Percentiles rank a stretch among this genome's conserved stretches.
phyloP scores from a whole-genome alignment of 169 alveolate genomes.

The Cryptosporidium viatorum region DNA sequence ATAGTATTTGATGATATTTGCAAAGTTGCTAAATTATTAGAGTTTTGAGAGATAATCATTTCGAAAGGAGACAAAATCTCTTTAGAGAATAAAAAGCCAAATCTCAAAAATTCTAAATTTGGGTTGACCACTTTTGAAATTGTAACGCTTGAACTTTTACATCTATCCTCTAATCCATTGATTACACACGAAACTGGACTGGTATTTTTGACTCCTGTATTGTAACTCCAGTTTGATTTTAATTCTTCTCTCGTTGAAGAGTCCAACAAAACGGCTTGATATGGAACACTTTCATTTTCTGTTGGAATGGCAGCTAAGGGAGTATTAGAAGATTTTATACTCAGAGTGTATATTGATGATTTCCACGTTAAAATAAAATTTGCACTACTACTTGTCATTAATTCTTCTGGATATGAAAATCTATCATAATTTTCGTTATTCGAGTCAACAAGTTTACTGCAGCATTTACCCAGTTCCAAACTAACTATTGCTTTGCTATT shows the following conservation, averaged over 20 bases:
- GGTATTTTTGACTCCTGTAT: neutral
- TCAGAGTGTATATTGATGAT: conserved; percentile 2
- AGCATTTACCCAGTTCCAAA: conserved; percentile 19
- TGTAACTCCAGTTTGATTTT: conserved; percentile 7
- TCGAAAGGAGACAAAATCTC: conserved; percentile 5
- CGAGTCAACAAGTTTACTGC: conserved; percentile 11
- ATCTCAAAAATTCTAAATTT: conserved; percentile 21
- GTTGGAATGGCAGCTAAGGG: conserved; percentile 9
- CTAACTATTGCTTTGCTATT: neutral
- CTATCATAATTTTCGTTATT: conserved; percentile 6
- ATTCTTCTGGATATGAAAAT: neutral
- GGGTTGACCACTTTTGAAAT: neutral
- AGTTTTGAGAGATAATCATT: neutral
- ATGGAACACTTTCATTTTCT: neutral
- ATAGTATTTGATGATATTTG: conserved; percentile 1
- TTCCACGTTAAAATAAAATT: conserved; percentile 22
- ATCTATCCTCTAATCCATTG: neutral
- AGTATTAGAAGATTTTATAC: neutral
- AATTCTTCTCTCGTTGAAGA: neutral
- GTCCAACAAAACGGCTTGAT: neutral
- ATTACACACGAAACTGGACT: neutral
- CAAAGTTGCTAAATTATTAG: neutral
- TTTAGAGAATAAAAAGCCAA: conserved; percentile 45
- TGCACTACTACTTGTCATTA: neutral
- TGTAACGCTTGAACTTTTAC: conserved; percentile 41